phyloP scores from a whole-genome alignment of 306 rosid genomes.

The Carpinus viminea region DNA sequence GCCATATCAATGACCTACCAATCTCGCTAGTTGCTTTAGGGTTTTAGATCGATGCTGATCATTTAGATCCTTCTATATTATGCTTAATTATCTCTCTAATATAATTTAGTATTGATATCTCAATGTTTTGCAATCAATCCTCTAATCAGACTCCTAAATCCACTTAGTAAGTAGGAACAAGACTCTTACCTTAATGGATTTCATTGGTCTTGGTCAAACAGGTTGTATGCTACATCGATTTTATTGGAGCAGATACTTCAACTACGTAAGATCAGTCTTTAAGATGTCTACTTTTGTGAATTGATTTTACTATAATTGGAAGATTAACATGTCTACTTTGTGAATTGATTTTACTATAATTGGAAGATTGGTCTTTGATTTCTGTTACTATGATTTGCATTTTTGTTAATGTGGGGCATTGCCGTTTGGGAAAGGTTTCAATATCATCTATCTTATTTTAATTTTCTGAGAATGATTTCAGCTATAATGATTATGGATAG shows the following conservation, averaged over 20 bases:
- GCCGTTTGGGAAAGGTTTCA: constrained; percentile 38
- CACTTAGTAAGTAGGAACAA: neutral
- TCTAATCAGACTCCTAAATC: neutral
- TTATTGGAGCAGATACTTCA: constrained; percentile 34
- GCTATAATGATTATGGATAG: neutral
- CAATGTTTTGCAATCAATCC: neutral
- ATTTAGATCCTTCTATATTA: constrained; percentile 25
- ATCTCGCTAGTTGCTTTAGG: too few species aligned
- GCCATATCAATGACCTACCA: too few species aligned
- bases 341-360: neutral
- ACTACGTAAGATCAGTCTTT: constrained; percentile 39
- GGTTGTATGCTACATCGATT: constrained; percentile 43
- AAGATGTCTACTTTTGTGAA: neutral
- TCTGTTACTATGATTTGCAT: neutral
- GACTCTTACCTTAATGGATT: neutral
- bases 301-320: neutral
- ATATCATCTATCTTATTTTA: constrained; percentile 14
- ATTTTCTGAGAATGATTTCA: neutral
- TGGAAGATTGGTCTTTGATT: constrained; percentile 9
- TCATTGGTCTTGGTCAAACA: constrained; percentile 30
- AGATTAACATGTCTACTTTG: constrained; percentile 4
- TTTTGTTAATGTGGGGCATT: constrained; percentile 35
- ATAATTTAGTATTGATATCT: neutral
- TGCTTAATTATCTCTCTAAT: neutral
- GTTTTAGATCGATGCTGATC: neutral